A percentile compares a stretch with the other conserved stretches of the same genome.
Evolutionary conservation across 1,139 yeast species (phyloP).

Genomic region (Pichia cactophila): DNA sequence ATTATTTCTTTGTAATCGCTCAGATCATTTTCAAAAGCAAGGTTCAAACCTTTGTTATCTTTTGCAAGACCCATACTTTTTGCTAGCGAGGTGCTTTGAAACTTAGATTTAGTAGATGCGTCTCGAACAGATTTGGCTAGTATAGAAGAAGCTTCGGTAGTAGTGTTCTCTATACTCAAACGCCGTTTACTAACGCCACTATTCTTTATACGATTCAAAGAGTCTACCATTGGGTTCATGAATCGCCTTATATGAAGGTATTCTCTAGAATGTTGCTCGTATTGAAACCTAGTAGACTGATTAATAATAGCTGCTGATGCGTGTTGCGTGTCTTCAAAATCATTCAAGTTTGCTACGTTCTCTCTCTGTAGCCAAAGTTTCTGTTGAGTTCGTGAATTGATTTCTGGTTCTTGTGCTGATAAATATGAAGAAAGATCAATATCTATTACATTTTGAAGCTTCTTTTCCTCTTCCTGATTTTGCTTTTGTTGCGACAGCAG

Average conservation of each 20-base stretch:
- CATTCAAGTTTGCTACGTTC: constrained; percentile 28
- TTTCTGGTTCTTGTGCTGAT: constrained; percentile 24
- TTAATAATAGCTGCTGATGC: constrained; percentile 3
- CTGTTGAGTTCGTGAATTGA: constrained; percentile 75
- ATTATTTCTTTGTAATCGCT: constrained; percentile 17
- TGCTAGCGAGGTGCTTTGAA: constrained; percentile 3
- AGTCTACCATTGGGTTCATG: constrained; percentile 59
- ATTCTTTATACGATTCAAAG: constrained; percentile 34
- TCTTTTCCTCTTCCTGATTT: neutral
- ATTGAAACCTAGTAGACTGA: constrained; percentile 46
- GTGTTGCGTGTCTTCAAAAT: constrained; percentile 16
- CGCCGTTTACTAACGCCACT: constrained; percentile 17
- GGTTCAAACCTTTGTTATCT: neutral
- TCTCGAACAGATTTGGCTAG: neutral
- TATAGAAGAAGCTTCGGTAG: constrained; percentile 1
- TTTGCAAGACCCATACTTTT: constrained; percentile 6
- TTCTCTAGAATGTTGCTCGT: constrained; percentile 68
- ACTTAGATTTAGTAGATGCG: neutral
- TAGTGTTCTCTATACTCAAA: constrained; percentile 18
- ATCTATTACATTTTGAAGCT: constrained; percentile 2
- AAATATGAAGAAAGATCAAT: constrained; percentile 19
- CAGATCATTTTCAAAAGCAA: constrained; percentile 14
- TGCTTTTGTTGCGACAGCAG: neutral
- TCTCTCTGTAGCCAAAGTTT: constrained; percentile 79
- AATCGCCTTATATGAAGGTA: constrained; percentile 63